Evolutionary conservation across 495 filamentous ascomycete species (phyloP).

Genomic region (Xylaria nigripes): DNA sequence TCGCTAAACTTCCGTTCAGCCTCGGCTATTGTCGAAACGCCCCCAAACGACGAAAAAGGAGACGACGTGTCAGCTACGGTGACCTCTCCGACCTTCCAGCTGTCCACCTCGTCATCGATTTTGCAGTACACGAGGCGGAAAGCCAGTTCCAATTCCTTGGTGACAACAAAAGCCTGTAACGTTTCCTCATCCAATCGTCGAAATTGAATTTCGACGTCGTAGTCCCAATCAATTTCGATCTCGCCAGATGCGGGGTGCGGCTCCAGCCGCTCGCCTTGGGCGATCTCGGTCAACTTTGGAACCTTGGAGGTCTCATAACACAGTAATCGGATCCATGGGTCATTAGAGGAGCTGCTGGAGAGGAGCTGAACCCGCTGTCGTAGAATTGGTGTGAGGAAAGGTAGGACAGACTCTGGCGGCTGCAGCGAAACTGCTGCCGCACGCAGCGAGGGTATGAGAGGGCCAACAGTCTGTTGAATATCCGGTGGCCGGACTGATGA

Average conservation of each 20-base stretch:
- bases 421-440: slow-evolving; percentile 69
- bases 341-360: slow-evolving; percentile 48
- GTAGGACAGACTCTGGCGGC: slow-evolving; percentile 69
- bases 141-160: slow-evolving; percentile 48
- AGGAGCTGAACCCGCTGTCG: slow-evolving; percentile 80
- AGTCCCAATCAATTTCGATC: slow-evolving; percentile 61
- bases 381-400: slow-evolving; percentile 81
- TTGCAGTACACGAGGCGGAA: slow-evolving; percentile 45
- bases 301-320: slow-evolving; percentile 69
- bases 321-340: slow-evolving; percentile 86
- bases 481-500: slow-evolving; percentile 54
- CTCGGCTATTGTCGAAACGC: slow-evolving; percentile 30
- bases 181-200: slow-evolving; percentile 79
- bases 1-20: slow-evolving; percentile 38
- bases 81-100: slow-evolving; percentile 81
- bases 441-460: slow-evolving; percentile 78
- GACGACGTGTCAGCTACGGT: slow-evolving; percentile 46
- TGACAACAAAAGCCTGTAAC: slow-evolving; percentile 56
- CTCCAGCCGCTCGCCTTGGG: slow-evolving; percentile 62
- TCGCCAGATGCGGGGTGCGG: slow-evolving; percentile 91
- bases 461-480: slow-evolving; percentile 56
- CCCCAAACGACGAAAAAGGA: slow-evolving; percentile 33
- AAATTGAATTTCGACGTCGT: slow-evolving; percentile 59
- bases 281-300: slow-evolving; percentile 54
- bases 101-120: slow-evolving; percentile 57